phyloP scores from a whole-genome alignment of 2,329 filamentous ascomycete genomes.

The Stachybotrys echinatus region DNA sequence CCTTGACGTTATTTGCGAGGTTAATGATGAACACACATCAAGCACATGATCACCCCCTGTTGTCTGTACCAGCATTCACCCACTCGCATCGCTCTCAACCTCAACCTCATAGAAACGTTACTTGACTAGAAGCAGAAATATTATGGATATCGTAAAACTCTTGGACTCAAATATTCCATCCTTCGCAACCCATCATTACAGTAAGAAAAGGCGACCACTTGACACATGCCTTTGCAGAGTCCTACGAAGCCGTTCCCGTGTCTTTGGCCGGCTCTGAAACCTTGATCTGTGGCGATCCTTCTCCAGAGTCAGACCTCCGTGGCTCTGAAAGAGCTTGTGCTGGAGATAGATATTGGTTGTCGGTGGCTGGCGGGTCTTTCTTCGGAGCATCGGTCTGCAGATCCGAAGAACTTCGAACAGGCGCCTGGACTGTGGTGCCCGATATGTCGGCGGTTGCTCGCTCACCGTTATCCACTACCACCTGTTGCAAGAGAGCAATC shows the following conservation, averaged over 20 bases:
- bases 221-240: too few relatives aligned
- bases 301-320: not conserved
- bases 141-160: too few relatives aligned
- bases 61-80: too few relatives aligned
- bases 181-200: not conserved
- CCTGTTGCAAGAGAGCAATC: slow-evolving; percentile 25
- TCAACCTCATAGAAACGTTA: too few relatives aligned
- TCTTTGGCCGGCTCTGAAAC: not conserved
- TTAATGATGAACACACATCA: too few relatives aligned
- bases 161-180: not conserved
- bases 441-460: slow-evolving; percentile 17
- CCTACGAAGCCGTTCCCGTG: not conserved
- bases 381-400: not conserved
- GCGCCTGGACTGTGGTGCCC: slow-evolving; percentile 17
- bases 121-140: too few relatives aligned
- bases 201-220: too few relatives aligned
- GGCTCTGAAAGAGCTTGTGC: not conserved
- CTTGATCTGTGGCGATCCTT: not conserved
- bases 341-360: not conserved
- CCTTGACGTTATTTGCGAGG: too few relatives aligned
- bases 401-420: not conserved
- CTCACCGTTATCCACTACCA: slow-evolving; percentile 18
- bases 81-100: too few relatives aligned
- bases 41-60: too few relatives aligned
- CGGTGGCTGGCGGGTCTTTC: not conserved